A percentile compares a stretch with the other conserved stretches of the same genome.
Evolutionary conservation across 2,329 filamentous ascomycete species (phyloP).

Genomic region (Alternaria metachromatica): DNA sequence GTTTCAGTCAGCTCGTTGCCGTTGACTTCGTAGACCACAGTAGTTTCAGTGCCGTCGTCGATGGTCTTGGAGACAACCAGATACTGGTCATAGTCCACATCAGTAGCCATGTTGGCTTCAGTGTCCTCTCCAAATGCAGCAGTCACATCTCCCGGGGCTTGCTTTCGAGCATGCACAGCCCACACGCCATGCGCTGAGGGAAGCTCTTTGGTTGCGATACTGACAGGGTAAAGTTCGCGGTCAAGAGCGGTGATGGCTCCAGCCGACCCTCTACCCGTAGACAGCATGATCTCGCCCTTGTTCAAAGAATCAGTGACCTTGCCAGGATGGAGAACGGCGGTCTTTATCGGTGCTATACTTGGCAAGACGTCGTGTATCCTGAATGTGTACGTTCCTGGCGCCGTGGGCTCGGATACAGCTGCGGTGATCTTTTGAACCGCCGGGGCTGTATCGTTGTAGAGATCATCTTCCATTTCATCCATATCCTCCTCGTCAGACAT

Average conservation of each 20-base stretch:
- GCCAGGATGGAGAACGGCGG: conserved; percentile 69
- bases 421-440: conserved; percentile 50
- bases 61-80: conserved; percentile 79
- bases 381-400: conserved; percentile 73
- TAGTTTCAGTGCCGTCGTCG: conserved; percentile 73
- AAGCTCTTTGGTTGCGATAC: conserved; percentile 73
- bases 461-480: conserved; percentile 64
- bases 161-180: conserved; percentile 76
- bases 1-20: conserved; percentile 76
- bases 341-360: conserved; percentile 80
- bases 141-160: conserved; percentile 64
- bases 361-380: conserved; percentile 77
- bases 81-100: conserved; percentile 75
- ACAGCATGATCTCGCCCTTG: conserved; percentile 61
- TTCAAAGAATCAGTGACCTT: conserved; percentile 30
- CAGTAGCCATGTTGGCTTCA: conserved; percentile 49
- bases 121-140: conserved; percentile 54
- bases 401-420: conserved; percentile 50
- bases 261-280: conserved; percentile 68
- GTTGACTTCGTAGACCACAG: conserved; percentile 79
- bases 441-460: conserved; percentile 66
- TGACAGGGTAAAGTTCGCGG: conserved; percentile 75
- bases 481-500: conserved; percentile 63
- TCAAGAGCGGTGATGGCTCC: conserved; percentile 79
- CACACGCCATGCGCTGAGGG: conserved; percentile 78